A percentile compares a stretch with the other conserved stretches of the same genome.
phyloP scores from a whole-genome alignment of 257 asterid genomes.

The Ballota nigra region DNA sequence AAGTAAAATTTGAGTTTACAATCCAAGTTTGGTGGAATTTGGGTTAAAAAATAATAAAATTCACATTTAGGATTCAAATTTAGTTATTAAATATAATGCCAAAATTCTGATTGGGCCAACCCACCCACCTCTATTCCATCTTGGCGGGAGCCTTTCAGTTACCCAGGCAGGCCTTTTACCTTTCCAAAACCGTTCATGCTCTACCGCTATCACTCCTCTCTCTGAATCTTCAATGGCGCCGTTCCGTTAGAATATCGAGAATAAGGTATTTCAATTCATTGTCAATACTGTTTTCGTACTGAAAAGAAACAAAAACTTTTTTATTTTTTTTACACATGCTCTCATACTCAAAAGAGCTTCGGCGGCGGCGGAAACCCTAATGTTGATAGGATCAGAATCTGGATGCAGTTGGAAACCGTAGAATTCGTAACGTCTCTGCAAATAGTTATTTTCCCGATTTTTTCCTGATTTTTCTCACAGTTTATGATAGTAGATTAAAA shows the following conservation, averaged over 20 bases:
- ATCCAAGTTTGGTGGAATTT: no score
- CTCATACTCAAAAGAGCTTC: neutral
- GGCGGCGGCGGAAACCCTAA: neutral
- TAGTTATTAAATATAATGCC: no score
- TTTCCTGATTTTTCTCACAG: neutral
- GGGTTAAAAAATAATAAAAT: no score
- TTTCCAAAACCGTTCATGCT: neutral
- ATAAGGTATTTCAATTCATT: neutral
- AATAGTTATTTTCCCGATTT: neutral
- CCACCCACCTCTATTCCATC: no score
- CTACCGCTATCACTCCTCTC: conserved; percentile 22
- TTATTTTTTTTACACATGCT: neutral
- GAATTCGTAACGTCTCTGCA: neutral
- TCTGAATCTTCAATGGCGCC: conserved; percentile 26
- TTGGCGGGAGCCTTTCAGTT: neutral
- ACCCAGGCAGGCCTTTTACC: conserved; percentile 26
- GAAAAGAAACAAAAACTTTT: neutral
- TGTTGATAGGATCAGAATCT: neutral
- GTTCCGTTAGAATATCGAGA: conserved; percentile 8
- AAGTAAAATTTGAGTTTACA: no score
- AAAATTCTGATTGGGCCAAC: no score
- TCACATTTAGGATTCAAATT: no score
- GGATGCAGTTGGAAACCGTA: conserved; percentile 5
- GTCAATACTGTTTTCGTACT: neutral
- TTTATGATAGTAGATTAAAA: neutral